Conservation (phyloP, 2,329 filamentous ascomycete genomes). For the Coniochaeta sp. region DNA sequence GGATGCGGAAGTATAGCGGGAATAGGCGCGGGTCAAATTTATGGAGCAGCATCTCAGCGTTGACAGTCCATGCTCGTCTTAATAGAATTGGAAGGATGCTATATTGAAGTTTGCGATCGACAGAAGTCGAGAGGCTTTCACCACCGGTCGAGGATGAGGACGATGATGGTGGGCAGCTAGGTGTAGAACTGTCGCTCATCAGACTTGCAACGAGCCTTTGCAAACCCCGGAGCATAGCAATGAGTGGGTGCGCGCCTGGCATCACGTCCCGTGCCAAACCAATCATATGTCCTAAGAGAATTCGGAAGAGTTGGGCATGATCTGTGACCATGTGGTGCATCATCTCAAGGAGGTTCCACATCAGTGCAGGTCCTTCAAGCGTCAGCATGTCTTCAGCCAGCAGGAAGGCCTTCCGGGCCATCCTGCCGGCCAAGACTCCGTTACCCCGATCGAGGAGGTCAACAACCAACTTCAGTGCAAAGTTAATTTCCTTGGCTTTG, state of each 20-base stretch:
- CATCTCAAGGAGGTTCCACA: slow-evolving; percentile 5
- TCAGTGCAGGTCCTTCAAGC: slow-evolving; percentile 7
- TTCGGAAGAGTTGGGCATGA: background rate
- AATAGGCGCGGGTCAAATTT: background rate
- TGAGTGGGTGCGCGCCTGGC: background rate
- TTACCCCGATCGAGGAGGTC: slow-evolving; percentile 7
- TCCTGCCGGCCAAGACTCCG: slow-evolving; percentile 8
- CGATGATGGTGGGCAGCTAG: background rate
- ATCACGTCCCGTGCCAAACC: background rate
- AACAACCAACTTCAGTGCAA: slow-evolving; percentile 8
- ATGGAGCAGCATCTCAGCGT: background rate
- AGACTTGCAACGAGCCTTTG: background rate
- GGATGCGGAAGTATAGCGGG: background rate
- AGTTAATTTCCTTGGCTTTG: slow-evolving; percentile 7
- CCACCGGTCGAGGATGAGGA: background rate
- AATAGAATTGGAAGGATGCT: background rate
- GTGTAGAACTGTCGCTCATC: background rate
- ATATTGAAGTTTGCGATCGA: background rate
- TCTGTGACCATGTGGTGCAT: slow-evolving; percentile 28
- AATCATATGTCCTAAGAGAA: background rate
- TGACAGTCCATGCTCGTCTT: background rate
- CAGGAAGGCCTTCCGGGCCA: slow-evolving; percentile 12
- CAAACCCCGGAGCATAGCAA: background rate
- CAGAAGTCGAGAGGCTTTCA: background rate
- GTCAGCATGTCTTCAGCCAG: slow-evolving; percentile 10